Conservation (phyloP, 495 filamentous ascomycete genomes). For the Penicillium lagena region DNA sequence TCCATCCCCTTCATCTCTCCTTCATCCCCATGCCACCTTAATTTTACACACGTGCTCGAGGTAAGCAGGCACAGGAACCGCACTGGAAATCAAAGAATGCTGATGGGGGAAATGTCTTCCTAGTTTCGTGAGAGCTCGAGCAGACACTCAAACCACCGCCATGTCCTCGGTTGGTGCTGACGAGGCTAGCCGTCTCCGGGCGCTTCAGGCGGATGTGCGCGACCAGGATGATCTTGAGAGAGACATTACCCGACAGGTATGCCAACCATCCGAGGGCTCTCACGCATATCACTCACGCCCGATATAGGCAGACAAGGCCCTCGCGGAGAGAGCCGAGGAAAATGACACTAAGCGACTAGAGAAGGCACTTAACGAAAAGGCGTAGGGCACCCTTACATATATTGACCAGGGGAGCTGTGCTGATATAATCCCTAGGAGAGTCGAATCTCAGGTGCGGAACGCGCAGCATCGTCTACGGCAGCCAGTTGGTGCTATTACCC, state of each 20-base stretch:
- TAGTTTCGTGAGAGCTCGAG: no score
- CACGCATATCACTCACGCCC: slow-evolving; percentile 1
- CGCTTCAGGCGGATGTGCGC: slow-evolving; percentile 66
- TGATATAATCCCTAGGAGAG: slow-evolving; percentile 27
- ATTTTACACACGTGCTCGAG: no score
- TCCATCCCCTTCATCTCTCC: no score
- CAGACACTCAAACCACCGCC: no score
- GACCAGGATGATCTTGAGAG: slow-evolving; percentile 81
- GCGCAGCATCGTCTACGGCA: slow-evolving; percentile 45
- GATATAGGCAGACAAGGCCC: slow-evolving; percentile 63
- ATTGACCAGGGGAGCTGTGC: background rate
- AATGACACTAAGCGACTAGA: slow-evolving; percentile 81
- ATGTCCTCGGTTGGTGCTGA: slow-evolving; percentile 1
- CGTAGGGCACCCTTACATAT: slow-evolving; percentile 23
- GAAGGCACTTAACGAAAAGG: slow-evolving; percentile 58
- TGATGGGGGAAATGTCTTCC: no score
- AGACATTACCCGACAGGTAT: slow-evolving; percentile 55
- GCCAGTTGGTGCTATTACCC: slow-evolving; percentile 38
- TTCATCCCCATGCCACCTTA: no score
- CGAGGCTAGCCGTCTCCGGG: slow-evolving; percentile 58
- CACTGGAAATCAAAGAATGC: no score
- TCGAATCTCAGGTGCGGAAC: slow-evolving; percentile 40
- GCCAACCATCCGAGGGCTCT: background rate
- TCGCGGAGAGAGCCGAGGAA: slow-evolving; percentile 80
- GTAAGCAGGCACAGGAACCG: no score